Evolutionary conservation across 345 rosid species (phyloP), one percentile per base, ranked within the genome.

Genomic region (Acer campestre): DNA sequence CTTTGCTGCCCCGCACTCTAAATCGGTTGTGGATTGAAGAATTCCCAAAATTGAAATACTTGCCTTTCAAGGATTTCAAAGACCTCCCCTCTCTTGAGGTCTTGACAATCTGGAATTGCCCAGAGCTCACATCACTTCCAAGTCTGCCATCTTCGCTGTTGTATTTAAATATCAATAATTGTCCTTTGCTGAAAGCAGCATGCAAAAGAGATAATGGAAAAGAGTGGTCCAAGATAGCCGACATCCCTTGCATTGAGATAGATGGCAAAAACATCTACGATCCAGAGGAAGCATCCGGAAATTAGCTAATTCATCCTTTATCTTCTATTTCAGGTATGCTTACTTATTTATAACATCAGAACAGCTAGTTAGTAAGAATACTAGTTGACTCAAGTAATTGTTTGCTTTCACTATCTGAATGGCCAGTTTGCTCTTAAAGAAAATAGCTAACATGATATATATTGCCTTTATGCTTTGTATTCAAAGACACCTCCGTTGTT

Each of bases 51-150:
- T 2, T 27, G 10, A 14, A 27, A 63, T 63, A 25, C 3, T 10
- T 27, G 67, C n/a, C 70, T 6, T 64, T 63, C 17, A 44, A 31
- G 69, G 77, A 70, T 18, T 74, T 74, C 13, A 61, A 75, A 56
- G 58, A 78, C 68, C 77, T 65, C 13, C 35, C 29, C 2, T 78
- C 68, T 2, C 84, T 82, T 64, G 70, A 70, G 10, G 12, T 2
- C 66, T 75, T 82, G 48, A 18, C 2, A 1, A 16, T 78, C 71
- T 13, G 0, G 25, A 9, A 49, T 17, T 79, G 67, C 65, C 73
- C 81, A 27, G 74, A 75, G 46, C 77, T 82, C 38, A 65, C 17
- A 18, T 78, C 51, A 38, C 25, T 75, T 9, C 83, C 80, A n/a
- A 68, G 61, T 18, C 53, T 76, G 35, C 63, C 75, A n/a, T 17